phyloP scores from a whole-genome alignment of 768 basidiomycete species.

The Podaxis sp. region DNA sequence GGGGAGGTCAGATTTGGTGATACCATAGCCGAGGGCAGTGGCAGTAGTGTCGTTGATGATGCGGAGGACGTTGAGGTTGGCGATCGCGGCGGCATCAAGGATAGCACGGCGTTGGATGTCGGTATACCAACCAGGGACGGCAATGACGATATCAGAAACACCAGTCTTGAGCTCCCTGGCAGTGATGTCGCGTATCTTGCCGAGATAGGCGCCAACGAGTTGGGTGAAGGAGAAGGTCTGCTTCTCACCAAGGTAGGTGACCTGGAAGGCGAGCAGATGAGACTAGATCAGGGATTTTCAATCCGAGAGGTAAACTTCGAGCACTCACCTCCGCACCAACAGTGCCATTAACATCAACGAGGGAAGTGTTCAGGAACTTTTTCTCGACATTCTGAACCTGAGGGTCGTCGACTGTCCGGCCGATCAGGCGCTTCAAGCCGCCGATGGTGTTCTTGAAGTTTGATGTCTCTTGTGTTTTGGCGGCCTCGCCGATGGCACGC shows the following conservation, averaged over 20 bases:
- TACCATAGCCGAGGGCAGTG: constrained; percentile 94
- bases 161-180: constrained; percentile 79
- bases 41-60: constrained; percentile 98
- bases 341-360: constrained; percentile 82
- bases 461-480: constrained; percentile 96
- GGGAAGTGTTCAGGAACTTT: constrained; percentile 84
- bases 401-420: constrained; percentile 74
- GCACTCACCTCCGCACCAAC: constrained; percentile 81
- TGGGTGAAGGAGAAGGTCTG: constrained; percentile 85
- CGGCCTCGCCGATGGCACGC: constrained; percentile 89
- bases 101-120: constrained; percentile 90
- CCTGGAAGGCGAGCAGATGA: constrained; percentile 45
- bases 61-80: constrained; percentile 86
- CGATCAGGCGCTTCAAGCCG: constrained; percentile 86
- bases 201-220: constrained; percentile 87
- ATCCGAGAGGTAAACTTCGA: neutral
- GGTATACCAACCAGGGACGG: constrained; percentile 96
- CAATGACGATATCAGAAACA: constrained; percentile 92
- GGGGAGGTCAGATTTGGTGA: constrained; percentile 97
- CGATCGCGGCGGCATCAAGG: constrained; percentile 87
- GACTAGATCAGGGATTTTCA: neutral
- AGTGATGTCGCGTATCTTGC: constrained; percentile 87
- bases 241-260: constrained; percentile 84
- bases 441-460: constrained; percentile 99
- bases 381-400: constrained; percentile 85